Base-by-base conservation (phyloP, 768 basidiomycete species). In the Kwoniella bestiolae region DNA sequence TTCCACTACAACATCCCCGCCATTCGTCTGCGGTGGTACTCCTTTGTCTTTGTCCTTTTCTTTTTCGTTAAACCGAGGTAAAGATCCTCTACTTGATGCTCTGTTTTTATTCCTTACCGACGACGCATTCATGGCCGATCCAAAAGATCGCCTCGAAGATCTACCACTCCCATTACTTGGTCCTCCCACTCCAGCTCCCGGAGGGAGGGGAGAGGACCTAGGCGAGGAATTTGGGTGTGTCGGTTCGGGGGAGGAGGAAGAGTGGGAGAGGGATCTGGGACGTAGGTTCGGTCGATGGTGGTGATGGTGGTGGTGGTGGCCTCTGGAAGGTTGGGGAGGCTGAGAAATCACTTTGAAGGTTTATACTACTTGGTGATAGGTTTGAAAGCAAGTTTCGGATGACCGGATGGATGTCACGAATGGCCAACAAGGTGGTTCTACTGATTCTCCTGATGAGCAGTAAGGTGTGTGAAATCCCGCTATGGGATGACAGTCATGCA, bases 171-270 rank as follows among this genome's bases (percentile, higher is more conserved):
- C 38, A 41, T 16, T 41, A 21, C 52, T 47, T n/a, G 46, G 23
- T 47, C 46, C 46, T 3, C 21, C 46, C 16, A 8, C 32, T n/a
- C 52, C 52, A 0, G 3, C 32, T 35, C 52, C 52, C 21, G 4
- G 18, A 14, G 60, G 60, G 2, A 53, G 28, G 21, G 60, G 60
- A n/a, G 60, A 62, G 12, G 60, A 38, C 26, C 60, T 31, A 11
- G 49, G 34, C 9, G 60, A 44, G 23, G 44, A 55, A 28, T 26
- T 41, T 28, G 57, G 32, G 18, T 28, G 41, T 14, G 55, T 21
- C 25, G 55, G 34, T 26, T 35, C 50, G 23, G 74, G 75, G 31
- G 77, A 78, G 1, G 77, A 75, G n/a, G 77, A 74, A 7, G 73
- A 71, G 25, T 71, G 67, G 0, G 77, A 75, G 18, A 60, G 55